Base-by-base conservation (phyloP, 768 basidiomycete genomes). In the Pulveroboletus frians region DNA sequence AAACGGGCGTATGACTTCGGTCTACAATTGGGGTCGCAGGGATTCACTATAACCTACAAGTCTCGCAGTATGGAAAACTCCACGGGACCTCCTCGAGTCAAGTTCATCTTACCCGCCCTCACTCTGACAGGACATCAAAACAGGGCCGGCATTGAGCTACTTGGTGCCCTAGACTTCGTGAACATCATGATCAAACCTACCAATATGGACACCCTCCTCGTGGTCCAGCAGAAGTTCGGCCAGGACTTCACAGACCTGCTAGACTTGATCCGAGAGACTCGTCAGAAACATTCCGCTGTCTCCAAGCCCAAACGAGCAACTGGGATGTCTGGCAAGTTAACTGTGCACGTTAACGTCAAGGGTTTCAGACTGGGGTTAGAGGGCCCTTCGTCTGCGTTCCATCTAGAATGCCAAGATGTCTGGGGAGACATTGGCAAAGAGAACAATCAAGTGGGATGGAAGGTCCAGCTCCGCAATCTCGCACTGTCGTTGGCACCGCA, bases 141-240 rank as follows among this genome's bases (percentile, higher is more conserved):
- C 17, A 55, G 58, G 15, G 67, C 66, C 2, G 61, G 38, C 30
- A 53, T 92, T 17, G 73, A 82, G 36, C 69, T 80, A 6, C 64
- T 85, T 20, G 76, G 77, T 3, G 69, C 84, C 26, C 67, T 93
- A 36, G 87, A 88, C 9, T 79, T 80, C 47, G 76, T 92, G 54
- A 76, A 83, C 32, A 68, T 89, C 49, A 84, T 78, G 60, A 75
- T 93, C 50, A 91, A 88, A 59, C 87, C 88, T 5, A 79, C 81
- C 0, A 83, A 92, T 58, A 84, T 88, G 81, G 92, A 94, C 60
- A 88, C 85, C 5, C 65, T 92, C 4, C 75, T 93, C 3, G 79
- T 78, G 5, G 85, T 94, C 9, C 91, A 92, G 60, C 87, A 89
- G 54, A 92, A 92, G 60, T 92, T 92, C 50, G 91, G 88, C 6